These are phyloP conservation scores for Bimuria novae-zelandiae DNA, from an alignment of 2,329 filamentous ascomycete species.

Conservation along the genomic window DNA sequence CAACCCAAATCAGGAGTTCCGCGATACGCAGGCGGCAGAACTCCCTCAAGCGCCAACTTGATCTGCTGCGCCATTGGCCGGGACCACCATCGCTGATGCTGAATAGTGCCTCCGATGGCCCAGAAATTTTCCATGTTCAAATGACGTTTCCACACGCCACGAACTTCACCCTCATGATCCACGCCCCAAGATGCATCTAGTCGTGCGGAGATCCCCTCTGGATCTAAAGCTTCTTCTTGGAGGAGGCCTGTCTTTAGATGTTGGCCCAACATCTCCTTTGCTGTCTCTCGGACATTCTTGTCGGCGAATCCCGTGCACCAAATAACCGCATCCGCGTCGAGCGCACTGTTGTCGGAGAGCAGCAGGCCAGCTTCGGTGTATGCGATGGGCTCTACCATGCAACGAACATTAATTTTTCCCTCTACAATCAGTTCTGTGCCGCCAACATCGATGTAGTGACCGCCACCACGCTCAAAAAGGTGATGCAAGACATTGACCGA, in stretches of 20 bases:
- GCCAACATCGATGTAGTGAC: slow-evolving; percentile 50
- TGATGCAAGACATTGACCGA: slow-evolving; percentile 25
- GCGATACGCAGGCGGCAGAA: background rate
- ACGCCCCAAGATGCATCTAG: slow-evolving; percentile 50
- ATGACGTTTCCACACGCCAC: slow-evolving; percentile 7
- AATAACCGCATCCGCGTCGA: slow-evolving; percentile 46
- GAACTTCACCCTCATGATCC: slow-evolving; percentile 39
- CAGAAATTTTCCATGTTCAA: slow-evolving; percentile 6
- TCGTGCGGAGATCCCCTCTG: slow-evolving; percentile 31
- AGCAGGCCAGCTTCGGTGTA: slow-evolving; percentile 40
- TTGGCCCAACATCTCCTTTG: slow-evolving; percentile 16
- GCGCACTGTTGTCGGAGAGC: slow-evolving; percentile 41
- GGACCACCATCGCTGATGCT: slow-evolving; percentile 2
- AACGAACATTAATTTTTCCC: slow-evolving; percentile 31
- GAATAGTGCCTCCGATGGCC: slow-evolving; percentile 4
- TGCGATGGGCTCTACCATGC: slow-evolving; percentile 33
- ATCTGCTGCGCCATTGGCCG: slow-evolving; percentile 3
- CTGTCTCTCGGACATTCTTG: slow-evolving; percentile 22
- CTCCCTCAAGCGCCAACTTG: slow-evolving; percentile 3
- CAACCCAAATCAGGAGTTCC: background rate
- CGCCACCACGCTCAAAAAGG: slow-evolving; percentile 46
- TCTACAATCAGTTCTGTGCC: slow-evolving; percentile 39
- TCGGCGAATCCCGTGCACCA: slow-evolving; percentile 51
- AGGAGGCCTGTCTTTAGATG: background rate
- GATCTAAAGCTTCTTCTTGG: slow-evolving; percentile 14